Evolutionary conservation across 148 eudicot genomes (phyloP).

Genomic region (Rhododendron henanense): DNA sequence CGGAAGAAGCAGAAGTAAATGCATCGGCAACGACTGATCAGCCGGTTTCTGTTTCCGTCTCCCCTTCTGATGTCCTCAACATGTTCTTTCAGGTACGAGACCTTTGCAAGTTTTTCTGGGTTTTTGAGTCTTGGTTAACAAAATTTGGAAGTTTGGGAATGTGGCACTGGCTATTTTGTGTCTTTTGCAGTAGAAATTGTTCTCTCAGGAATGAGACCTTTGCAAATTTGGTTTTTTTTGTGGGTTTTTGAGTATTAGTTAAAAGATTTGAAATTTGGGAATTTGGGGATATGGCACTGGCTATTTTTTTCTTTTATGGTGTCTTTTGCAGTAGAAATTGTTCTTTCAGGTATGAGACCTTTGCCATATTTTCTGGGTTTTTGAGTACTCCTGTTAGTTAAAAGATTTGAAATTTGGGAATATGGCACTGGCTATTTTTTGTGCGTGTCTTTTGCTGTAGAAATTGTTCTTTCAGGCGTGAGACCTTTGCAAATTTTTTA

Average conservation of each 20-base stretch:
- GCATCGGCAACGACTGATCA: slow-evolving; percentile 27
- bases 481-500: background rate
- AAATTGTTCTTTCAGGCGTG: background rate
- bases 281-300: background rate
- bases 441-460: background rate
- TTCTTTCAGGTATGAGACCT: background rate
- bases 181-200: background rate
- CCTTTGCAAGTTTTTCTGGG: background rate
- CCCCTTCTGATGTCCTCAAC: slow-evolving; percentile 76
- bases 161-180: background rate
- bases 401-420: background rate
- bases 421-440: background rate
- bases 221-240: no score
- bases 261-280: background rate
- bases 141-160: background rate
- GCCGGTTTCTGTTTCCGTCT: slow-evolving; percentile 74
- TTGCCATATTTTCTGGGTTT: background rate
- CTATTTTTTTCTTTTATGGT: background rate
- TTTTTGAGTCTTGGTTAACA: background rate
- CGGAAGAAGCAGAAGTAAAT: slow-evolving; percentile 22
- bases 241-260: background rate
- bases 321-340: background rate
- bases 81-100: slow-evolving; percentile 73
- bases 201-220: background rate
- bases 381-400: background rate